Percentiles rank a stretch among this genome's conserved stretches.
These are phyloP conservation scores for Penicillium decumbens DNA, from an alignment of 2,329 filamentous ascomycete genomes.

Conservation along the genomic window DNA sequence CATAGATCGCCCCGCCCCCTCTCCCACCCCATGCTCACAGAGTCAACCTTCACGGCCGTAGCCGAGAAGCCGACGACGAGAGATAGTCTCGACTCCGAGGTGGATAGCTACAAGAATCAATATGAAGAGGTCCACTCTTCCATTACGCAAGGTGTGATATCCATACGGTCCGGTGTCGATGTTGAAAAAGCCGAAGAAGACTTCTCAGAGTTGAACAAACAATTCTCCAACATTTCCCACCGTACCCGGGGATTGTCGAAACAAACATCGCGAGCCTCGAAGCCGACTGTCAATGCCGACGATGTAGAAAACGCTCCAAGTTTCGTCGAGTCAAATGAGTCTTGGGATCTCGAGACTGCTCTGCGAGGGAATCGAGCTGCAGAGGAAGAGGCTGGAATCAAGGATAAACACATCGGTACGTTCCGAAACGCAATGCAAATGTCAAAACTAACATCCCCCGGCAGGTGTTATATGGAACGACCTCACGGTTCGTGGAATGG, in stretches of 20 bases:
- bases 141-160: constrained; percentile 32
- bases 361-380: constrained; percentile 67
- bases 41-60: constrained; percentile 1
- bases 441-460: background rate
- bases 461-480: constrained; percentile 69
- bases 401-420: constrained; percentile 66
- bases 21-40: background rate
- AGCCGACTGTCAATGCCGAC: constrained; percentile 18
- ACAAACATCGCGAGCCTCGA: constrained; percentile 29
- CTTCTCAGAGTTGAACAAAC: constrained; percentile 38
- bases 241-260: constrained; percentile 35
- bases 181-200: constrained; percentile 46
- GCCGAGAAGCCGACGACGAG: constrained; percentile 19
- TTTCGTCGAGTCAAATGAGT: constrained; percentile 46
- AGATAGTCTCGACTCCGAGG: constrained; percentile 25
- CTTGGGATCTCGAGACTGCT: constrained; percentile 71
- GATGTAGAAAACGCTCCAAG: constrained; percentile 58
- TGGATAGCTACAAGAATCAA: constrained; percentile 28
- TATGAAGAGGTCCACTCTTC: constrained; percentile 26
- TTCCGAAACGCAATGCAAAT: background rate
- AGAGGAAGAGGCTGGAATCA: constrained; percentile 72
- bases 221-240: constrained; percentile 39
- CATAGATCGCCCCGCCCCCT: background rate
- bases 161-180: constrained; percentile 39
- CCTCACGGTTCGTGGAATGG: constrained; percentile 69